A percentile compares a stretch with the other conserved stretches of the same genome.
Conservation (phyloP, 1,284 basidiomycete genomes). For the Ceratobasidium papillatum region DNA sequence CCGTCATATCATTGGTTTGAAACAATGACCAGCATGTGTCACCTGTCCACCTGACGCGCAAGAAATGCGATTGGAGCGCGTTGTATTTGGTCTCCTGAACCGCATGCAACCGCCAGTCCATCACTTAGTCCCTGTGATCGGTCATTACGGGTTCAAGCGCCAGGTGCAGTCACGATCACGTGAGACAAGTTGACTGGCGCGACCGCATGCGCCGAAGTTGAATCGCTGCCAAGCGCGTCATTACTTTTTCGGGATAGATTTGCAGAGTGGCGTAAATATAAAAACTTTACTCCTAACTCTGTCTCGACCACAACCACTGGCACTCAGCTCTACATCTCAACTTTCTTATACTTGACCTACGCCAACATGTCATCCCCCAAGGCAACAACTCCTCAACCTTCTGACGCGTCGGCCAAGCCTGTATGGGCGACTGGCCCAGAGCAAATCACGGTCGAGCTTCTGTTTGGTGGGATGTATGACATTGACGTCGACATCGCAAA, state of each 20-base stretch:
- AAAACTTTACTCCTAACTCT: neutral
- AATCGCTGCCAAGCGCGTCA: neutral
- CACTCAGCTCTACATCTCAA: neutral
- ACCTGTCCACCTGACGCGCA: neutral
- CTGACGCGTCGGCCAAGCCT: constrained; percentile 3
- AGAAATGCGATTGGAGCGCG: constrained; percentile 21
- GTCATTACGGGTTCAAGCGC: neutral
- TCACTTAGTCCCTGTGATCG: neutral
- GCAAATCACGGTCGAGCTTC: constrained; percentile 14
- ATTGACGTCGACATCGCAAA: constrained; percentile 29
- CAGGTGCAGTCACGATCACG: constrained; percentile 10
- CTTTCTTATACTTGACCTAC: too few relatives aligned
- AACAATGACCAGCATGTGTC: neutral
- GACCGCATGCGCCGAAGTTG: neutral
- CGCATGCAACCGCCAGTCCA: neutral
- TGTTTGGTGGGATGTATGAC: neutral
- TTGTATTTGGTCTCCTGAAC: neutral
- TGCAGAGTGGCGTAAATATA: neutral
- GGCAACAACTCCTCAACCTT: neutral
- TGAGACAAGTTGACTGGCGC: neutral
- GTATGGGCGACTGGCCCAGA: constrained; percentile 22
- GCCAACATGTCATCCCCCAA: neutral
- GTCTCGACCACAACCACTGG: neutral
- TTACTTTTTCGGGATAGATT: neutral
- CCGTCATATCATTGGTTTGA: neutral